Evolutionary conservation across 148 eudicot genomes (phyloP), one percentile per base, ranked within the genome.

Genomic region (Hydrangea macrophylla): DNA sequence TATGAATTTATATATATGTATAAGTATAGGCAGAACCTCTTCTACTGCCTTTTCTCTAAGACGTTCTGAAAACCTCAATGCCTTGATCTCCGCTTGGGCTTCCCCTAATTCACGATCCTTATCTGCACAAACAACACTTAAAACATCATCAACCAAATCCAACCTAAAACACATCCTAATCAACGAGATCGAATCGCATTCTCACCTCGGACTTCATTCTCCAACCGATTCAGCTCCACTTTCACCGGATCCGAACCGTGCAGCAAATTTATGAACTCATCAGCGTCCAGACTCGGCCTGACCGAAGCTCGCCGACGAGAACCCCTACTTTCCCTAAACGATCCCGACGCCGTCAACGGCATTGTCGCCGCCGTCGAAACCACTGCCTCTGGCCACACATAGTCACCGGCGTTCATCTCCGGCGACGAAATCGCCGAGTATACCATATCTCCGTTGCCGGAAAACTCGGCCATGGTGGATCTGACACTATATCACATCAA

Each of bases 241-340:
- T 83, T 90, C 69, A 93, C 92, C 85, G 98, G 98, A 93, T 93
- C 98, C 85, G 98, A 93, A 9, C 96, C 98, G 64, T 93, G 98
- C 27, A 93, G 95, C 74, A 86, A 61, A 62, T 79, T 90, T 20
- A 93, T 51, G 71, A 88, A 88, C 67, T 93, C 98, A 33, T 93
- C 98, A 5, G 92, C 82, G 55, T 93, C 98, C 54, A 90, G 58
- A 58, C 98, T 92, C 17, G 96, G 93, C 61, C 94, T 73, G 31
- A 83, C 55, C n/a, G 86, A 76, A 11, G 78, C 78, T 25, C 92
- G 75, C 71, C 94, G 56, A 64, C 95, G 78, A 23, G 90, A 79
- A 24, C 76, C 75, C 64, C 76, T 79, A 3, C 83, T 84, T 57
- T 89, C 96, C 76, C 80, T 83, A 65, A 89, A 86, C 25, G 94